phyloP scores from a whole-genome alignment of 2,329 filamentous ascomycete species.

The Pestalotiopsis sp. region DNA sequence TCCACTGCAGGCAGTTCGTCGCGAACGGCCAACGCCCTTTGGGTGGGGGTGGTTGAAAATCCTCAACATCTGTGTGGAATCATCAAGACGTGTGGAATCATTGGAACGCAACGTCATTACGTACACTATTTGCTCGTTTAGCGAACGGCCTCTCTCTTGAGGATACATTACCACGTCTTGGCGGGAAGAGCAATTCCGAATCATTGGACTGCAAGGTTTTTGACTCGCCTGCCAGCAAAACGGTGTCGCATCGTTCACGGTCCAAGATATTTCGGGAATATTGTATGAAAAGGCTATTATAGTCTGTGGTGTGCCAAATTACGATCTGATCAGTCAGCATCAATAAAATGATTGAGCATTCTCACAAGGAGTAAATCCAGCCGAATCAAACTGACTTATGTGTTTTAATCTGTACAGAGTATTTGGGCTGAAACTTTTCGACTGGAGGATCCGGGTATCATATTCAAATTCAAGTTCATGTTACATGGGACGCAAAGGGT shows the following conservation, averaged over 20 bases:
- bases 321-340: too few relatives aligned
- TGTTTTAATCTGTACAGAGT: not conserved
- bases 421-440: not conserved
- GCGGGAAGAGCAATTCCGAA: not conserved
- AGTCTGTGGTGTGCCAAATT: too few relatives aligned
- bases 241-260: too few relatives aligned
- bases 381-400: not conserved
- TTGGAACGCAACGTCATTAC: not conserved
- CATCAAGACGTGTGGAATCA: not conserved
- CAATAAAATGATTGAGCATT: too few relatives aligned
- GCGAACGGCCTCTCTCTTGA: not conserved
- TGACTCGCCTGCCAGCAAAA: too few relatives aligned
- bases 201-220: not conserved
- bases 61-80: not conserved
- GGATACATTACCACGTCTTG: not conserved
- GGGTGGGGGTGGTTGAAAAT: not conserved
- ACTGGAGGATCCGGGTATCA: not conserved
- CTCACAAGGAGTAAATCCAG: too few relatives aligned
- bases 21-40: not conserved
- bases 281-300: too few relatives aligned
- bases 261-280: too few relatives aligned
- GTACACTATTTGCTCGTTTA: not conserved
- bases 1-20: slow-evolving; percentile 9
- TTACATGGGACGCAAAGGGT: not conserved
- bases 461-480: not conserved